Base-by-base conservation (phyloP, 129 eudicot genomes). In the Solidago caesia region DNA sequence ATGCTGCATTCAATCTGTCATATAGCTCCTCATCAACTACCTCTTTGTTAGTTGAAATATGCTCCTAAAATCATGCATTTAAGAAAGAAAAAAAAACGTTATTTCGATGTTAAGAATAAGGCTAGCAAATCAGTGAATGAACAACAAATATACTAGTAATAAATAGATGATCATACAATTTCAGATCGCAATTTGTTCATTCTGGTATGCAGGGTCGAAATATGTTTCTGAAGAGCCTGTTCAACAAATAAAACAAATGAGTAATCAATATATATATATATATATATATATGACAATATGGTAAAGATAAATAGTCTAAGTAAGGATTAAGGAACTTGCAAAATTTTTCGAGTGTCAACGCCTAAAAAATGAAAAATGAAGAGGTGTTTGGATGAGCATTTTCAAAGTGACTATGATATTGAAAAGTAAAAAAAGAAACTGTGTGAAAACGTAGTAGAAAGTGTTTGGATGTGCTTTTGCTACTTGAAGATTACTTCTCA, bases 201-300 rank as follows among this genome's bases (percentile, higher is more conserved):
- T 80, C 89, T 80, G 48, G 86, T 60, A 72, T 88, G 91, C 85
- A 93, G 16, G 44, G 86, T 80, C 6, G 88, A 80, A 43, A 93
- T 78, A 76, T 93, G 96, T 70, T 80, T 86, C 71, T 88, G 60
- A 60, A 93, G 89, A 44, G 96, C 98, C 98, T 93, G 97, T 72
- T 25, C 47, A 67, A 64, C 77, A 51, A 52, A 80, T n/a, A 64
- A 21, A 71, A 65, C 12, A 57, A 33, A 78, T 65, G 16, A 74
- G 21, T 39, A 44, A 13, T 79, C 67, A 66, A 47, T 74, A 16
- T 66, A 65, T 58, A 33, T 52, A 15, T 13, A 64, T 59, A 2
- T n/a, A 21, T 21, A 21, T 21, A 21, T 21, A 67, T 67, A 27
- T n/a, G 13, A 61, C 15, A 66, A 14, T 15, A 7, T 6, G 16